A percentile compares a stretch with the other conserved stretches of the same genome.
Conservation (phyloP, 306 rosid species). For the Vigna unguiculata region DNA sequence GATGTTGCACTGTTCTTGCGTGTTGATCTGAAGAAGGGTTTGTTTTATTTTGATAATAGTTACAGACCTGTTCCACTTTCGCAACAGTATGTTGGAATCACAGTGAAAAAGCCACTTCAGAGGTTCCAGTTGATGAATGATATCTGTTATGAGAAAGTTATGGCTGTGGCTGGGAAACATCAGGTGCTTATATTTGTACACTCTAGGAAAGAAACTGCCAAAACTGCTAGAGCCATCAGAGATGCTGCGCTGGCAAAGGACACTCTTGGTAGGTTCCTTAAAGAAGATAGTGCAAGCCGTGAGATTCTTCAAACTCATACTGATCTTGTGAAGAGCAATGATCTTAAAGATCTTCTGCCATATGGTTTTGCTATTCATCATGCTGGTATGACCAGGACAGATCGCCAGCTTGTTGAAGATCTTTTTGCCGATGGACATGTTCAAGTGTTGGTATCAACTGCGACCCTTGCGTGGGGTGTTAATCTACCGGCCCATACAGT, state of each 20-base stretch:
- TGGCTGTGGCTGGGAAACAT: conserved; percentile 97
- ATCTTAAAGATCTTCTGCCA: conserved; percentile 93
- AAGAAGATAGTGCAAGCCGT: conserved; percentile 97
- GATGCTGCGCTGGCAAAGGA: conserved; percentile 95
- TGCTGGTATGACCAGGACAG: conserved; percentile 93
- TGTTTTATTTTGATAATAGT: conserved; percentile 87
- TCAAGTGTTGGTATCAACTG: conserved; percentile 96
- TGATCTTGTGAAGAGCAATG: conserved; percentile 92
- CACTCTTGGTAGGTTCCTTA: conserved; percentile 90
- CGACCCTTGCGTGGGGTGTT: conserved; percentile 99
- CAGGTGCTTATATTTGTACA: conserved; percentile 97
- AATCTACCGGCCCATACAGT: conserved; percentile 94
- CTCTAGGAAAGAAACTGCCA: conserved; percentile 95
- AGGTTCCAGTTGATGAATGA: conserved; percentile 99
- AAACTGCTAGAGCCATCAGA: conserved; percentile 98
- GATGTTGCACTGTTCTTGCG: conserved; percentile 94
- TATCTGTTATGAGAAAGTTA: conserved; percentile 88
- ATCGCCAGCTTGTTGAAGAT: conserved; percentile 95
- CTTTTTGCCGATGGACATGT: conserved; percentile 95
- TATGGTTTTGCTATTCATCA: conserved; percentile 98
- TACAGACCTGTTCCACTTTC: conserved; percentile 96
- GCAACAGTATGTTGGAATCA: conserved; percentile 92
- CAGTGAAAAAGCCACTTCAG: conserved; percentile 94
- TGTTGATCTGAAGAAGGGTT: conserved; percentile 72
- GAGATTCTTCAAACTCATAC: conserved; percentile 96